These are phyloP conservation scores for Oryza rufipogon DNA, from an alignment of 176 grass and related monocot species.

Conservation along the genomic window DNA sequence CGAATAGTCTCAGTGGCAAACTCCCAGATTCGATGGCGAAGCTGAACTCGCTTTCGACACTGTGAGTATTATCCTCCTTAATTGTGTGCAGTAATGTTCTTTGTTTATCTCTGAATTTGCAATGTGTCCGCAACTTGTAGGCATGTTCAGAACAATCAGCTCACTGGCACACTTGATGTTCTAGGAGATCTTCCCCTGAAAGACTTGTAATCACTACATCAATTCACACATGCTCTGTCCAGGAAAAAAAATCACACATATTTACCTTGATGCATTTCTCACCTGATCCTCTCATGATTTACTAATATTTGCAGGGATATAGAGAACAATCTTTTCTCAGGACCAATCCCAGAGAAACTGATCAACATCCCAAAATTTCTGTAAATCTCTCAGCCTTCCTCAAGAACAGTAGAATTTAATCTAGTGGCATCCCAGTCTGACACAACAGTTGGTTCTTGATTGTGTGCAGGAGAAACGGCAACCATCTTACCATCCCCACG, in stretches of 20 bases:
- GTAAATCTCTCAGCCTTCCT: slow-evolving; percentile 37
- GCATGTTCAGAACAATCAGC: slow-evolving; percentile 59
- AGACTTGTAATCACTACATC: slow-evolving; percentile 58
- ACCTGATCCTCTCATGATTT: neutral
- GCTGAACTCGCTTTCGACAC: slow-evolving; percentile 49
- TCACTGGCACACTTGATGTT: slow-evolving; percentile 57
- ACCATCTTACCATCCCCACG: slow-evolving; percentile 40
- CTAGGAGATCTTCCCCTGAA: slow-evolving; percentile 56
- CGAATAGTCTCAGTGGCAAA: slow-evolving; percentile 42
- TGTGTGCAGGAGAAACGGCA: slow-evolving; percentile 54
- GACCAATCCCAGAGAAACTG: slow-evolving; percentile 57
- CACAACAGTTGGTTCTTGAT: neutral
- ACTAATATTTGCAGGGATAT: slow-evolving; percentile 50
- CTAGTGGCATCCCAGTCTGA: neutral
- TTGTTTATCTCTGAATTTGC: slow-evolving; percentile 1
- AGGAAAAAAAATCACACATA: no score
- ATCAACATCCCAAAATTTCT: slow-evolving; percentile 55
- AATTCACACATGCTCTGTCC: neutral
- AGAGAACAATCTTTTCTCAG: slow-evolving; percentile 65
- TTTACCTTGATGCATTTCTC: no score
- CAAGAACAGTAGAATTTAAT: neutral
- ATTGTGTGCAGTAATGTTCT: neutral
- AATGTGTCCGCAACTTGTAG: slow-evolving; percentile 35
- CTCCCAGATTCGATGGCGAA: slow-evolving; percentile 50
- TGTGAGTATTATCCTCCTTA: slow-evolving; percentile 31